A percentile compares a stretch with the other conserved stretches of the same genome.
Conservation (phyloP, 768 basidiomycete genomes). For the Suillus subaureus region DNA sequence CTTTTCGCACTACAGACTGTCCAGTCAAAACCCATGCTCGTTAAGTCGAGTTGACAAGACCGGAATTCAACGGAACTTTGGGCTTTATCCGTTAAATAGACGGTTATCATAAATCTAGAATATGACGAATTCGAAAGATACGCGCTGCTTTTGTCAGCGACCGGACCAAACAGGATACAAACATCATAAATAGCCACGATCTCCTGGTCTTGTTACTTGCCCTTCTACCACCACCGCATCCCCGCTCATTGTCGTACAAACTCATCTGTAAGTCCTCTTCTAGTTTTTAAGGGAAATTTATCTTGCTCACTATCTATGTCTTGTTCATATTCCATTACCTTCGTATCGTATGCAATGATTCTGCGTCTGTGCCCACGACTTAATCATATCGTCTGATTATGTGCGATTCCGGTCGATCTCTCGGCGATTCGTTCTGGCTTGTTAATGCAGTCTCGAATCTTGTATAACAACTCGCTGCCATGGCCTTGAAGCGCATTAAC, state of each 20-base stretch:
- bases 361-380: conserved; percentile 8
- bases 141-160: conserved; percentile 32
- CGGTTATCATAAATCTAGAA: neutral
- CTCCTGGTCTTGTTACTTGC: conserved; percentile 20
- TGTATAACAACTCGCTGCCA: conserved; percentile 34
- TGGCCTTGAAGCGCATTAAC: conserved; percentile 99
- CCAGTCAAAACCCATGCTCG: neutral
- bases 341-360: neutral
- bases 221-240: conserved; percentile 30
- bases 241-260: conserved; percentile 10
- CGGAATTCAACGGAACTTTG: neutral
- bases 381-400: conserved; percentile 33
- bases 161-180: conserved; percentile 45
- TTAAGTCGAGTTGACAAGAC: neutral
- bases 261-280: conserved; percentile 16
- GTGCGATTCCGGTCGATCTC: conserved; percentile 40
- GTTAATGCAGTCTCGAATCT: conserved; percentile 18
- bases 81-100: neutral
- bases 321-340: neutral
- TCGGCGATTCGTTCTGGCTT: conserved; percentile 18
- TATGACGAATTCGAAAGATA: neutral
- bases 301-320: neutral
- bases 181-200: conserved; percentile 38
- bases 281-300: neutral
- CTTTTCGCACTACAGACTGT: neutral